Conservation (phyloP, 331 rosid genomes). For the Telfairia occidentalis region DNA sequence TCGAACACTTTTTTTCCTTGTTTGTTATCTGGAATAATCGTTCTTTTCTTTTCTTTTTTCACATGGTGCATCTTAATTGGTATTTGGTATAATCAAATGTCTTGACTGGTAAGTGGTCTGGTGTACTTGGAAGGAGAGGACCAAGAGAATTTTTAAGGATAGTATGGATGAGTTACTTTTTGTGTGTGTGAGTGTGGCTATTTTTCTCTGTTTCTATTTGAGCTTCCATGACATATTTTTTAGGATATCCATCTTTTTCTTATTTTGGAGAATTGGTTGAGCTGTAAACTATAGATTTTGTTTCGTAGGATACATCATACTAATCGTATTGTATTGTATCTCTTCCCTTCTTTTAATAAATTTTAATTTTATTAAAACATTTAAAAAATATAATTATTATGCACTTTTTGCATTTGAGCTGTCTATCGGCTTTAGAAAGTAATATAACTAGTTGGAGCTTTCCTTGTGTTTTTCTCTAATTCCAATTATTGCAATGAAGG, state of each 20-base stretch:
- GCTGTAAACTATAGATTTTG: background rate
- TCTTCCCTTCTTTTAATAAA: background rate
- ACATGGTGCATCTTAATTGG: background rate
- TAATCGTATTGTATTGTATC: background rate
- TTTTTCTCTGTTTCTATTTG: background rate
- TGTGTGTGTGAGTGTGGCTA: background rate
- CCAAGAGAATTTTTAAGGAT: background rate
- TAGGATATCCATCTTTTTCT: background rate
- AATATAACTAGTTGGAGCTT: background rate
- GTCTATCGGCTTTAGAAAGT: background rate
- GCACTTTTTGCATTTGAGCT: background rate
- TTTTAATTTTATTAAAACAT: background rate
- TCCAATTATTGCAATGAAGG: slow-evolving; percentile 35
- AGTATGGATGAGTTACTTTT: background rate
- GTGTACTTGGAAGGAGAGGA: background rate
- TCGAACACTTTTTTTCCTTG: background rate
- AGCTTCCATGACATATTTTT: background rate
- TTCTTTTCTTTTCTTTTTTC: background rate
- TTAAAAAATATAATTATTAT: background rate
- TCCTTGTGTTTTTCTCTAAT: background rate
- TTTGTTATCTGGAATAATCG: background rate
- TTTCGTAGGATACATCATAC: background rate
- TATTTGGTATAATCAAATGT: background rate
- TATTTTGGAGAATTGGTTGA: background rate
- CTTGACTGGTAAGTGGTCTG: background rate